Conservation (phyloP, 1,139 yeast genomes). For the Diutina scorzettiae region DNA sequence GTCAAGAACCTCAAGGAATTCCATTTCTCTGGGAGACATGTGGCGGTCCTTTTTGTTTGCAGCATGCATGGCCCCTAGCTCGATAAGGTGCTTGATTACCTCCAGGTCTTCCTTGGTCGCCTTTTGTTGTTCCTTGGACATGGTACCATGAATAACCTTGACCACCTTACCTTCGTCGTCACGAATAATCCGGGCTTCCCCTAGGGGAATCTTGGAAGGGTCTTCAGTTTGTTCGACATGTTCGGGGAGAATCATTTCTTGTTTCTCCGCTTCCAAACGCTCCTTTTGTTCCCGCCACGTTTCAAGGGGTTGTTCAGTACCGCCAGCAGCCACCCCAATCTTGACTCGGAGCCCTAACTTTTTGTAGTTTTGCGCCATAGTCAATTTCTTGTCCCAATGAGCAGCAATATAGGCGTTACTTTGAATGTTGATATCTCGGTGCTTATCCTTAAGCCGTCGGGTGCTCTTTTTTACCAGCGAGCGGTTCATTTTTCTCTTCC, state of each 20-base stretch:
- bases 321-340: slow-evolving; percentile 31
- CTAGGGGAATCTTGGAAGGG: slow-evolving; percentile 54
- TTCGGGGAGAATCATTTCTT: slow-evolving; percentile 9
- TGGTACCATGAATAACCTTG: slow-evolving; percentile 61
- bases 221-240: slow-evolving; percentile 12
- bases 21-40: slow-evolving; percentile 52
- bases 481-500: slow-evolving; percentile 77
- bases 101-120: slow-evolving; percentile 13
- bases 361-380: slow-evolving; percentile 75
- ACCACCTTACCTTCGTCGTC: slow-evolving; percentile 59
- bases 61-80: slow-evolving; percentile 47
- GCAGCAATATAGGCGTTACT: slow-evolving; percentile 77
- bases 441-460: slow-evolving; percentile 57
- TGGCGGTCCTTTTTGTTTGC: slow-evolving; percentile 8
- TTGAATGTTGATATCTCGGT: slow-evolving; percentile 48
- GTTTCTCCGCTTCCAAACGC: slow-evolving; percentile 21
- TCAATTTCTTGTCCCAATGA: slow-evolving; percentile 78
- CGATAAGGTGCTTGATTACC: slow-evolving; percentile 45
- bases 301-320: slow-evolving; percentile 15
- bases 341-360: slow-evolving; percentile 62
- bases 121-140: slow-evolving; percentile 10
- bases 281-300: slow-evolving; percentile 14
- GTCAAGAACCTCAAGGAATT: slow-evolving; percentile 47
- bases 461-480: slow-evolving; percentile 60
- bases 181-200: slow-evolving; percentile 73